phyloP scores from a whole-genome alignment of 2,329 filamentous ascomycete genomes.

The Pseudogymnoascus sp. region DNA sequence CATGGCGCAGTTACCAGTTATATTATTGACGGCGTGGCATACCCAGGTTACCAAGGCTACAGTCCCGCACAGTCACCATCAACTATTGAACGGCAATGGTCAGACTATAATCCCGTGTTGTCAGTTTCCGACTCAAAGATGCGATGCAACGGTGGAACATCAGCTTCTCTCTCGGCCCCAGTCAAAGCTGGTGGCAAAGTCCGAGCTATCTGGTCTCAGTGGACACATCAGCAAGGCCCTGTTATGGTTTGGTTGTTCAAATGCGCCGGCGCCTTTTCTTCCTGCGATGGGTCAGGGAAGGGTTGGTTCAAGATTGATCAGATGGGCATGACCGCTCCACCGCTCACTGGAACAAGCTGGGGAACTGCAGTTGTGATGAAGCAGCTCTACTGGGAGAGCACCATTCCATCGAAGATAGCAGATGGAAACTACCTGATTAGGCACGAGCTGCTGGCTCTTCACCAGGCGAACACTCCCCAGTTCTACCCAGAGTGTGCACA shows the following conservation, averaged over 20 bases:
- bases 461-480: conserved; percentile 45
- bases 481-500: conserved; percentile 53
- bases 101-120: conserved; percentile 50
- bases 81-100: conserved; percentile 53
- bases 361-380: conserved; percentile 40
- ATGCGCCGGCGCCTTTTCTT: conserved; percentile 40
- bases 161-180: conserved; percentile 38
- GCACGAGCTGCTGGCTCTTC: conserved; percentile 50
- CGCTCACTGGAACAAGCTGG: conserved; percentile 40
- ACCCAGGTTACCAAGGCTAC: conserved; percentile 43
- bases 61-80: conserved; percentile 40
- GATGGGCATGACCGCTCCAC: conserved; percentile 40
- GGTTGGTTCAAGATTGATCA: conserved; percentile 56
- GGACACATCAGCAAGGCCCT: conserved; percentile 52
- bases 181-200: conserved; percentile 42
- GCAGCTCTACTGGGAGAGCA: conserved; percentile 42
- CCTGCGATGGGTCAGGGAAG: conserved; percentile 44
- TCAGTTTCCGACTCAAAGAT: conserved; percentile 42
- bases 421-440: conserved; percentile 50
- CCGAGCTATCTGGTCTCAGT: conserved; percentile 47
- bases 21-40: conserved; percentile 37
- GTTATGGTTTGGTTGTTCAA: conserved; percentile 53
- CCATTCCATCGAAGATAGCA: conserved; percentile 41
- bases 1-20: conserved; percentile 42
- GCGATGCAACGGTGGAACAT: conserved; percentile 49